Conservation (phyloP, 129 eudicot species). For the Pseudognaphalium luteoalbum region DNA sequence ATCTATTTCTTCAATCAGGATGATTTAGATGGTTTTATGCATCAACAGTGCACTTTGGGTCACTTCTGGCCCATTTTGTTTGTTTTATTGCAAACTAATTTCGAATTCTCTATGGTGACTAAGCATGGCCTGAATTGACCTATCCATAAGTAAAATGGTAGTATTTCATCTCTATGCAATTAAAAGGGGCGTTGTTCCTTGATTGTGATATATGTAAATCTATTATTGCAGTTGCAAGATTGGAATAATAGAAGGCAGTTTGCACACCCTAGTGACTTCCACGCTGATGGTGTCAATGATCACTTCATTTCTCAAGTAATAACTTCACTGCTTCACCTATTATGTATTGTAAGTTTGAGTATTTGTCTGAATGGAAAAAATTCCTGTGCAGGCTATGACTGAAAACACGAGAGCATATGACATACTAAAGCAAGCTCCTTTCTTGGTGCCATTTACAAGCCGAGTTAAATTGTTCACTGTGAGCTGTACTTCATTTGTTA, state of each 20-base stretch:
- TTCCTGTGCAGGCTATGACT: constrained; percentile 64
- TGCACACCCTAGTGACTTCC: constrained; percentile 79
- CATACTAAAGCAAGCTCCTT: constrained; percentile 86
- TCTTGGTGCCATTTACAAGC: constrained; percentile 96
- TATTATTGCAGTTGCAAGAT: constrained; percentile 78
- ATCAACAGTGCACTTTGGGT: not conserved
- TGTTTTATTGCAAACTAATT: not conserved
- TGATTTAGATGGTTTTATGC: not conserved
- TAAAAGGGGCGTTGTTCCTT: constrained; percentile 15
- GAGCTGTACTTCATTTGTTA: constrained; percentile 33
- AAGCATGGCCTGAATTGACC: not conserved
- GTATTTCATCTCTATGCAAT: not conserved
- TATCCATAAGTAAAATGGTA: not conserved
- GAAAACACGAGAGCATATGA: constrained; percentile 84
- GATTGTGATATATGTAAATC: constrained; percentile 25
- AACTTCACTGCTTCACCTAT: constrained; percentile 15
- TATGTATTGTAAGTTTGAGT: not conserved
- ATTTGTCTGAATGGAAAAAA: constrained; percentile 2
- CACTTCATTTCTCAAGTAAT: constrained; percentile 83
- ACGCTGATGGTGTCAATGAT: constrained; percentile 95
- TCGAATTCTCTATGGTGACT: not conserved
- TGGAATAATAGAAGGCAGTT: constrained; percentile 97
- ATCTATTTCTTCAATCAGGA: not conserved
- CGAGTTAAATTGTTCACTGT: constrained; percentile 87
- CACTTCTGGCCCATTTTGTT: not conserved